Evolutionary conservation across 768 basidiomycete genomes (phyloP), one percentile per base, ranked within the genome.

Genomic region (Auricularia sp.): DNA sequence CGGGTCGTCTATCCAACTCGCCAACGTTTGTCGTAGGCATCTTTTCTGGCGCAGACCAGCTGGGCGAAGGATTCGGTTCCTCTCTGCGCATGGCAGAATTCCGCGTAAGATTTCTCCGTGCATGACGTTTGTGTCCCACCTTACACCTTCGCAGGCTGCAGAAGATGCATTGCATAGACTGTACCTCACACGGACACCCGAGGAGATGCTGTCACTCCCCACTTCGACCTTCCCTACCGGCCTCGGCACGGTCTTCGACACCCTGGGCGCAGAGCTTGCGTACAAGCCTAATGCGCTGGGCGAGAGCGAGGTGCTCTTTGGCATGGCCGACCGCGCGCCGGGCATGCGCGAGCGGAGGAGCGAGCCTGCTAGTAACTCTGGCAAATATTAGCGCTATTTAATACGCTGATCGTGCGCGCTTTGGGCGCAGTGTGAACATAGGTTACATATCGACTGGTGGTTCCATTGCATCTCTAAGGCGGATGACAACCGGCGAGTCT

Each of bases 21-120:
- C 95, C 97, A 1, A 82, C 95, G 45, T 99, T 90, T 74, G 89
- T 97, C n/a, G 89, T 96, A n/a, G 97, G 94, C 18, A 89, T 97
- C 66, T 98, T 84, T 74, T 91, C 86, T 29, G 93, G 86, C 47
- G 80, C 76, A 65, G 91, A 85, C 73, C 85, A 97, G 75, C 83
- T 99, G 2, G 93, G 95, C 4, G 95, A 99, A 76, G 94, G 95
- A 14, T 93, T 95, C 71, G 97, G 97, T 63, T 88, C 85, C 69
- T 94, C 92, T 2, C 77, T 98, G 64, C 87, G 85, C 74, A 98
- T 98, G 96, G 94, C 94, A 16, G 94, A 98, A 76, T 95, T 84
- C 77, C 81, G 96, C 65, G 94, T 93, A 75, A 63, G 84, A 29
- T 29, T 29, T 76, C 24, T 29, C 34, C 63, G 21, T 34, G 68